Evolutionary conservation across 2,329 filamentous ascomycete genomes (phyloP), one percentile per base, ranked within the genome.

Genomic region (Penicillium sp.): DNA sequence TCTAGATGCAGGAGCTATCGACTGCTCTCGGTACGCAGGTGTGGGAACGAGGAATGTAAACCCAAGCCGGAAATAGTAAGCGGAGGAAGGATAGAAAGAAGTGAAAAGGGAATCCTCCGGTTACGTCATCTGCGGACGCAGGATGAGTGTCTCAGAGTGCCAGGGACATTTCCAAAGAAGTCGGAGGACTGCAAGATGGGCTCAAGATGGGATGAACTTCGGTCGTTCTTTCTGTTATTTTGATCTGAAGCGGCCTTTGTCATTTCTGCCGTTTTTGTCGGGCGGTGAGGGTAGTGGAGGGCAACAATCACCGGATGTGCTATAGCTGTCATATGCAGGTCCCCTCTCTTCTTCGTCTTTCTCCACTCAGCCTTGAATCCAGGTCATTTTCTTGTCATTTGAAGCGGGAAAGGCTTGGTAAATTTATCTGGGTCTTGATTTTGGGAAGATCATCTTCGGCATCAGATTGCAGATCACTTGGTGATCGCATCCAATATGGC

Each of bases 251-350:
- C 37, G 52, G 52, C 35, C 52, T 32, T 55, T 42, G 46, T 54
- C n/a, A 23, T 50, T 62, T 64, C 55, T 65, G 63, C 63, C 63
- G 50, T 54, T 58, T 54, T 54, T 57, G 57, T 34, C 31, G 42
- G 61, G 63, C 63, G 63, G 63, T 62, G 47, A 50, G 52, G 32
- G 60, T 64, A 46, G 62, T 63, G 50, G 61, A 47, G 59, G 62
- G 61, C 60, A 65, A 64, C 63, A 57, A 63, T 58, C 60, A 48
- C 37, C 35, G 27, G 29, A 48, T 51, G 38, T 37, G 48, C 51
- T 54, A 46, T 50, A 52, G 54, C 52, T 56, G 54, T 53, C 54
- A 48, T 56, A 47, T 56, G 38, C 49, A 39, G n/a, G 21, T 50
- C 40, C 32, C 31, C 32, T 40, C 35, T 31, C 13, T 47, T 27